Base-by-base conservation (phyloP, 129 eudicot species). In the Arctium minus region DNA sequence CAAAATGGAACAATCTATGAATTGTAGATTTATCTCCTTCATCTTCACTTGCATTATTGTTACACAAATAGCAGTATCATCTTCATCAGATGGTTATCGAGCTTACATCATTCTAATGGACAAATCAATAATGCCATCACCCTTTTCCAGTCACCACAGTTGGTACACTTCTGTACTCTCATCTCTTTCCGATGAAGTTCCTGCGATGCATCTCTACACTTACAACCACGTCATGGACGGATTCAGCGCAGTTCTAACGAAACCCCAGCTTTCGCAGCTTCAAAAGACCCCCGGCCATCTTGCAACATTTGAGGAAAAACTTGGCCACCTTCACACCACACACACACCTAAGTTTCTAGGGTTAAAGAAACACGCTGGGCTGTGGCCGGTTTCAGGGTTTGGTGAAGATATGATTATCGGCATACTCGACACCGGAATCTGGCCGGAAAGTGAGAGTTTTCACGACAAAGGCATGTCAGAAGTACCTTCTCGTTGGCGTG, bases 361-460 rank as follows among this genome's bases (percentile, higher is more conserved):
- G 70, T 81, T 89, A 9, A 76, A 79, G 30, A 82, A 82, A 68
- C 84, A 79, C 7, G 50, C n/a, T 0, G 92, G 92, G 13, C 15
- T 86, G 13, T 88, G 92, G 92, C 92, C 92, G 4, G 60, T 29
- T 69, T 78, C 89, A 4, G 82, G 73, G 0, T 88, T 83, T 15
- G 92, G 89, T 48, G 90, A 85, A 65, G 92, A 89, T 77, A 80
- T 89, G 82, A 85, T 89, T 7, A 76, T 87, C 11, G 92, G 92
- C 6, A 77, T 89, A 18, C 48, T 89, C 0, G 92, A 89, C 82
- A 85, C 92, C 0, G 90, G 92, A 0, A 82, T 89, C 6, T 89
- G 92, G 93, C 89, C 93, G 0, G 90, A 89, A 80, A 85, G 90
- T 11, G 80, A 77, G 83, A 89, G 93, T 36, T 89, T 89, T 53